These are phyloP conservation scores for Chrysopogon serrulatus DNA, from an alignment of 176 grass and related monocot species.

Conservation along the genomic window DNA sequence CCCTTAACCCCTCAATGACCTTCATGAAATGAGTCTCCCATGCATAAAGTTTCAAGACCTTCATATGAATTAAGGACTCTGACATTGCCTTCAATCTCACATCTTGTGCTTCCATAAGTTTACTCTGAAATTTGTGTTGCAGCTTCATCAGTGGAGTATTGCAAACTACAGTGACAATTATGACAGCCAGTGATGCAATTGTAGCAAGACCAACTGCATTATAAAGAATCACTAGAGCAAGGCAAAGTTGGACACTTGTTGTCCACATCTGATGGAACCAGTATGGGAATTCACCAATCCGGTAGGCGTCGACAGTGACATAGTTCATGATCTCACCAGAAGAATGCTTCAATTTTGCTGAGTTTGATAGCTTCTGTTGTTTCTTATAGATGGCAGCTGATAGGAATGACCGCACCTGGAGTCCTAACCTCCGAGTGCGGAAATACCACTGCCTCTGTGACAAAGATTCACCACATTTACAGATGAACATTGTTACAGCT, in stretches of 20 bases:
- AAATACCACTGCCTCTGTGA: constrained; percentile 94
- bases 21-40: constrained; percentile 94
- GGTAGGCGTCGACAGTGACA: constrained; percentile 79
- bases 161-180: constrained; percentile 65
- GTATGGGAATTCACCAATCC: constrained; percentile 90
- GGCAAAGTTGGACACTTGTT: constrained; percentile 70
- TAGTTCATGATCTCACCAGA: constrained; percentile 96
- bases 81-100: constrained; percentile 78
- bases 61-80: constrained; percentile 82
- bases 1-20: constrained; percentile 67
- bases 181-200: constrained; percentile 57
- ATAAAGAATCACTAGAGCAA: constrained; percentile 75
- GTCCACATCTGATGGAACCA: constrained; percentile 98
- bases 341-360: constrained; percentile 70
- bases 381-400: constrained; percentile 86
- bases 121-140: constrained; percentile 81
- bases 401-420: constrained; percentile 70
- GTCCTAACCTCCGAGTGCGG: constrained; percentile 68
- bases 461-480: constrained; percentile 80
- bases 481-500: constrained; percentile 52
- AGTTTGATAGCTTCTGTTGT: constrained; percentile 68
- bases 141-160: constrained; percentile 89
- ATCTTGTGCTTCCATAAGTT: constrained; percentile 90
- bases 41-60: constrained; percentile 86
- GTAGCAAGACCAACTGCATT: constrained; percentile 64